Evolutionary conservation across 202 grass and related monocot genomes (phyloP), one percentile per base, ranked within the genome.

Genomic region (Brachypodium distachyon): DNA sequence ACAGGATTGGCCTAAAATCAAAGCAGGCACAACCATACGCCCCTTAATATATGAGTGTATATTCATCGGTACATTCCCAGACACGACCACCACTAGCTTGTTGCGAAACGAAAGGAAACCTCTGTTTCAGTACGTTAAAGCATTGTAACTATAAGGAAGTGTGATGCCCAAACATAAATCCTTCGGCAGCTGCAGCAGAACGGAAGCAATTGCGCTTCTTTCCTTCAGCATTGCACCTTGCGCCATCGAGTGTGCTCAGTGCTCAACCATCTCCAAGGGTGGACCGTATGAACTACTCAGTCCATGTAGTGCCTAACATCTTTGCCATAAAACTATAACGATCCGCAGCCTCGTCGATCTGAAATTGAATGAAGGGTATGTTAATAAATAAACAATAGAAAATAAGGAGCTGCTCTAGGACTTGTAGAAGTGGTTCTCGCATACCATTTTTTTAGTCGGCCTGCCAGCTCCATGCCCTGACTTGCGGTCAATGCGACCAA

Each of bases 321-420:
- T 97, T 97, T 8, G 88, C 91, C 94, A 97, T 88, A 79, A 97
- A 97, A 73, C 94, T 86, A 79, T 94, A 97, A 11, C 88, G 87
- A 50, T 97, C 94, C 0, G 82, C 88, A 11, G 76, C 94, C 55
- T 97, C 88, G 3, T 91, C 86, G 67, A 97, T 97, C 94, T 97
- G 79, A 44, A 86, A 81, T 67, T 59, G 11, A 67, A 28, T 6
- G 6, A 18, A 65, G 3, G 9, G 8, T 9, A 67, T 47, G 28
- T 54, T 74, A 74, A 39, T 52, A 62, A 58, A 36, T 31, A 17
- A 67, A 19, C 22, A 39, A 44, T 19, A 50, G 37, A n/a, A 4
- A 69, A 32, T 46, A 41, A 47, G 28, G 54, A 50, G 1, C 28
- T 48, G 69, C 29, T 73, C 19, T 4, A 72, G 40, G 29, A 53